Percentiles rank a stretch among this genome's conserved stretches.
These are phyloP conservation scores for Yamadazyma kitorensis DNA, from an alignment of 805 yeast species.

Conservation along the genomic window DNA sequence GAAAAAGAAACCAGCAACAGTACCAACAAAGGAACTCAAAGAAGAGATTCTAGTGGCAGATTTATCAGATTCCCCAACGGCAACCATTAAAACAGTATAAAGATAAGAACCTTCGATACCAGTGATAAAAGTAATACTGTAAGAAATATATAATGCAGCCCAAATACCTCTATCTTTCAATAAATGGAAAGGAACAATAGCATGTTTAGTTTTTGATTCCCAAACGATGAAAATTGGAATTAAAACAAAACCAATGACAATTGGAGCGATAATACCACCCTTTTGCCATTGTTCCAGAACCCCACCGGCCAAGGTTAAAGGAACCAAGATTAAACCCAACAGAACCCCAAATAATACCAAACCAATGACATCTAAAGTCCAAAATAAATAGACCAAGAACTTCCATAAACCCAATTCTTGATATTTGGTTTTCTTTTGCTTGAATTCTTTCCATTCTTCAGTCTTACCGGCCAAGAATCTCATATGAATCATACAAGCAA, in stretches of 20 bases:
- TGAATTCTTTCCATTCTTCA: constrained; percentile 45
- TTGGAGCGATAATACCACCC: constrained; percentile 62
- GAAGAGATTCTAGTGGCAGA: constrained; percentile 68
- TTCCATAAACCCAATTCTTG: constrained; percentile 30
- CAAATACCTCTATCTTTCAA: constrained; percentile 69
- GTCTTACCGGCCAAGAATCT: constrained; percentile 48
- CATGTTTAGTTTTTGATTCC: constrained; percentile 58
- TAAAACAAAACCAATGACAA: constrained; percentile 61
- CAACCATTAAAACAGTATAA: constrained; percentile 64
- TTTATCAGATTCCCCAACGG: constrained; percentile 53
- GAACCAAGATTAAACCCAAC: constrained; percentile 64
- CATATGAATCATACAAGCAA: constrained; percentile 55
- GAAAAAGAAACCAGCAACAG: constrained; percentile 52
- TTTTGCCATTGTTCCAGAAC: constrained; percentile 49
- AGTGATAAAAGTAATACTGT: constrained; percentile 58
- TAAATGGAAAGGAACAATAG: constrained; percentile 59
- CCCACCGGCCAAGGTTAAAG: constrained; percentile 77
- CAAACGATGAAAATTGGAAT: constrained; percentile 57
- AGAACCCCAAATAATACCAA: constrained; percentile 50
- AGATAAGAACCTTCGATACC: constrained; percentile 67
- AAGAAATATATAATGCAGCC: constrained; percentile 58
- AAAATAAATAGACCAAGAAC: constrained; percentile 34
- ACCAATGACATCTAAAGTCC: constrained; percentile 68
- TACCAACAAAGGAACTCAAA: constrained; percentile 61
- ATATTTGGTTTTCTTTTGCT: constrained; percentile 33